Percentiles rank a stretch among this genome's conserved stretches.
Conservation (phyloP, 805 yeast genomes). For the Vanderwaltozyma verrucispora region DNA sequence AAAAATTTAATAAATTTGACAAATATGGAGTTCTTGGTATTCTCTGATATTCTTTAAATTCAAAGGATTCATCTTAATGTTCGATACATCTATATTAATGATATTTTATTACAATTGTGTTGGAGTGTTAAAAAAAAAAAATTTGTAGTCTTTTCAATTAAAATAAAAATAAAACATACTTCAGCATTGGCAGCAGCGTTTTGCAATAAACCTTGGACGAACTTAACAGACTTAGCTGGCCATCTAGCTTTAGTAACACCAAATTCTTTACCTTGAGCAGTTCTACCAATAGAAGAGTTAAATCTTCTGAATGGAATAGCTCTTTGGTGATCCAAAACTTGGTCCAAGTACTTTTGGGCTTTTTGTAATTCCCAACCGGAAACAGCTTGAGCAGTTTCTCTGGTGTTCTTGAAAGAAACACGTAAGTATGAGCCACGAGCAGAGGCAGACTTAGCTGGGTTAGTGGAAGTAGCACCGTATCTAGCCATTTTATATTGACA, state of each 20-base stretch:
- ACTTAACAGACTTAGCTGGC: constrained; percentile 98
- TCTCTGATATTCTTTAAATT: too few relatives aligned
- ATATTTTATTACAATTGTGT: too few relatives aligned
- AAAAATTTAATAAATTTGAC: too few relatives aligned
- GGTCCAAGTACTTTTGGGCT: constrained; percentile 93
- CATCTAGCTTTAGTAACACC: constrained; percentile 99
- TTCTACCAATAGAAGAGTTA: constrained; percentile 94
- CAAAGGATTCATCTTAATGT: too few relatives aligned
- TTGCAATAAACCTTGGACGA: constrained; percentile 85
- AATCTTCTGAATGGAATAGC: constrained; percentile 99
- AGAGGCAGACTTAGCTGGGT: constrained; percentile 99
- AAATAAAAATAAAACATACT: constrained; percentile 30
- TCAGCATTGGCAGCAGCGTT: constrained; percentile 99
- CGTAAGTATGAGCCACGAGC: constrained; percentile 99
- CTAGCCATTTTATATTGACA: constrained; percentile 66
- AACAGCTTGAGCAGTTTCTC: constrained; percentile 98
- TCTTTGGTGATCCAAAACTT: constrained; percentile 96
- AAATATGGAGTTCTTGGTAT: too few relatives aligned
- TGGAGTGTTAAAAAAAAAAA: too few relatives aligned
- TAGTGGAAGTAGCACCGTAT: constrained; percentile 98
- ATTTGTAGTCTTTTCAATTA: too few relatives aligned
- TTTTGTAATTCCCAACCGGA: constrained; percentile 95
- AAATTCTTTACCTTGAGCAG: constrained; percentile 99
- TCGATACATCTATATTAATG: too few relatives aligned
- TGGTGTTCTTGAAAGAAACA: constrained; percentile 99